These are phyloP conservation scores for Colletotrichum sp. DNA, from an alignment of 2,329 filamentous ascomycete species.

Conservation along the genomic window DNA sequence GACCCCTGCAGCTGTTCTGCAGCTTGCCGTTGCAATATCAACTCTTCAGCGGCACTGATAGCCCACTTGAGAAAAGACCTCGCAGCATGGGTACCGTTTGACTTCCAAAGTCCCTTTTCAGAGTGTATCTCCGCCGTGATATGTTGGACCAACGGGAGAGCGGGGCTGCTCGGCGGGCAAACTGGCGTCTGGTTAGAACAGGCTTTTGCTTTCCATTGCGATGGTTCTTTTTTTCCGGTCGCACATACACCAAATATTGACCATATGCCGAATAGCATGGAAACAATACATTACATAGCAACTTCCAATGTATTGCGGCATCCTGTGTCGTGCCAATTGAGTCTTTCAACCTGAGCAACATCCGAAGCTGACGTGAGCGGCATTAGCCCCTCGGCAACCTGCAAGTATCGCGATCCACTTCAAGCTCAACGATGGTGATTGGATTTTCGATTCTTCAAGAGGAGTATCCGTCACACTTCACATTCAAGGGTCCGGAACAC, in stretches of 20 bases:
- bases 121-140: not conserved
- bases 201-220: not conserved
- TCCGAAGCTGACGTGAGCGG: not conserved
- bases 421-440: not conserved
- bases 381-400: not conserved
- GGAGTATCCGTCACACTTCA: not conserved
- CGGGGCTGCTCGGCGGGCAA: not conserved
- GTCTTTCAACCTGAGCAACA: not conserved
- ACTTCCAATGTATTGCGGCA: too few relatives aligned
- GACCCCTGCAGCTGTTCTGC: not conserved
- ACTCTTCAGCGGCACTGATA: not conserved
- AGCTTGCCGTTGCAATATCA: not conserved
- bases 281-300: too few relatives aligned
- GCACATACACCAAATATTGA: not conserved
- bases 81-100: not conserved
- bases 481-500: not conserved
- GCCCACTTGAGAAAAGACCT: not conserved
- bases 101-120: not conserved
- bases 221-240: not conserved
- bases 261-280: too few relatives aligned
- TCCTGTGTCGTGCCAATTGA: fast-evolving
- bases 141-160: not conserved
- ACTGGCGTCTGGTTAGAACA: not conserved
- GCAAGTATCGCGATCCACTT: not conserved
- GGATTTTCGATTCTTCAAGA: not conserved